Base-by-base conservation (phyloP, 805 yeast genomes). In the Yamadazyma sp. region DNA sequence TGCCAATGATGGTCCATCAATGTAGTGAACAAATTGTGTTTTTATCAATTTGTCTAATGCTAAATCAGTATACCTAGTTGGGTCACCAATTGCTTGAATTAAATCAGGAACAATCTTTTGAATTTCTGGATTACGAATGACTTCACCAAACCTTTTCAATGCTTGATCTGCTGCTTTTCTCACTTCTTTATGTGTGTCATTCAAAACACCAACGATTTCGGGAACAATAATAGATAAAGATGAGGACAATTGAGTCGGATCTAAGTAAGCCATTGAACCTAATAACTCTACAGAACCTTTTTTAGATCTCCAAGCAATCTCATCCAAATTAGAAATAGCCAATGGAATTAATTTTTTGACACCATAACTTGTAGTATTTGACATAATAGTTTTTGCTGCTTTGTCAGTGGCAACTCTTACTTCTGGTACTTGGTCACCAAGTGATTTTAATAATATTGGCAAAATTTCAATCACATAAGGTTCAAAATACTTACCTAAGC, bases 251-350 rank as follows among this genome's bases (percentile, higher is more conserved):
- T 93, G 98, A 2, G 93, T 74, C 3, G 98, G 98, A 52, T 91
- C 96, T 43, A 93, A 71, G 57, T 88, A 93, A 0, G 98, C 98
- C 98, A 93, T 93, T 16, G 96, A 80, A 60, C 99, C 99, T 30
- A 93, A 73, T 34, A 93, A 65, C 56, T 93, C 98, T 13, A 93
- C 98, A 5, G 98, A 86, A 4, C 98, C 98, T 62, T 88, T 86
- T 65, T 93, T 93, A 0, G 95, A 79, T 64, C 99, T 76, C 99
- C 99, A 93, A 0, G 94, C 82, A 38, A 82, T 79, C 42, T 86
- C 95, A 49, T 88, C 94, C 48, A 93, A 70, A 47, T 86, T 86
- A 21, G 80, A 76, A 40, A 91, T 76, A 0, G 97, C 95, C 38
- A 91, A 70, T 2, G 98, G 99, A 56, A 93, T 88, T 57, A 93